Percentiles rank a stretch among this genome's conserved stretches.
Conservation (phyloP, 306 rosid genomes). For the Cucurbita pepo region DNA sequence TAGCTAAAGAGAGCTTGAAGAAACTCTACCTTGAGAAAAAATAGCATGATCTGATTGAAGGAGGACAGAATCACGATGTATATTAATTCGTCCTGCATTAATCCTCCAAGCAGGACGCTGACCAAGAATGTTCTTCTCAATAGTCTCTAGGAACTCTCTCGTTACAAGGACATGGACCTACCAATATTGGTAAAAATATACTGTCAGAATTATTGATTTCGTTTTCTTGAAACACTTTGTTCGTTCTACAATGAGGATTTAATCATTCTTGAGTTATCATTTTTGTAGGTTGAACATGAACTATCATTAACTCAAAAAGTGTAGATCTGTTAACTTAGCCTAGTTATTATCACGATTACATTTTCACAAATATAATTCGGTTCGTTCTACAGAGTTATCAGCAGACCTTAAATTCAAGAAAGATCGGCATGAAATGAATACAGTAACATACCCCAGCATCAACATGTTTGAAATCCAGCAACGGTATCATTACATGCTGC, state of each 20-base stretch:
- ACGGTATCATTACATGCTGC: constrained; percentile 53
- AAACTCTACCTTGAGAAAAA: constrained; percentile 37
- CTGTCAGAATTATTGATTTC: not conserved
- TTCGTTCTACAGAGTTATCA: not conserved
- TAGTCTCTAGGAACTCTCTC: constrained; percentile 40
- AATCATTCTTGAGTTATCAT: not conserved
- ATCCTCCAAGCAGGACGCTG: constrained; percentile 80
- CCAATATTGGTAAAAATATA: not conserved
- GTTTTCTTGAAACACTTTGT: not conserved
- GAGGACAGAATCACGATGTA: constrained; percentile 38
- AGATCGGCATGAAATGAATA: not conserved
- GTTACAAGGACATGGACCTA: constrained; percentile 45
- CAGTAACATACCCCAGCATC: constrained; percentile 58
- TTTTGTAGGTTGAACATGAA: not conserved
- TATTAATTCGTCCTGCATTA: constrained; percentile 52
- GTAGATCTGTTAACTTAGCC: not conserved
- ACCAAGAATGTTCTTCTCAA: constrained; percentile 33
- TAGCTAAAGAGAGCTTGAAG: not conserved
- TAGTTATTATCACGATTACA: not conserved
- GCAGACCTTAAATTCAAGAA: not conserved
- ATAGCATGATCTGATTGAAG: constrained; percentile 82
- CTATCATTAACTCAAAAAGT: not conserved
- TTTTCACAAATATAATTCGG: not conserved
- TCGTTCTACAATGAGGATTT: not conserved
- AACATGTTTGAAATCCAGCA: constrained; percentile 53